Base-by-base conservation (phyloP, 805 yeast genomes). In the Cyberlindnera petersonii region DNA sequence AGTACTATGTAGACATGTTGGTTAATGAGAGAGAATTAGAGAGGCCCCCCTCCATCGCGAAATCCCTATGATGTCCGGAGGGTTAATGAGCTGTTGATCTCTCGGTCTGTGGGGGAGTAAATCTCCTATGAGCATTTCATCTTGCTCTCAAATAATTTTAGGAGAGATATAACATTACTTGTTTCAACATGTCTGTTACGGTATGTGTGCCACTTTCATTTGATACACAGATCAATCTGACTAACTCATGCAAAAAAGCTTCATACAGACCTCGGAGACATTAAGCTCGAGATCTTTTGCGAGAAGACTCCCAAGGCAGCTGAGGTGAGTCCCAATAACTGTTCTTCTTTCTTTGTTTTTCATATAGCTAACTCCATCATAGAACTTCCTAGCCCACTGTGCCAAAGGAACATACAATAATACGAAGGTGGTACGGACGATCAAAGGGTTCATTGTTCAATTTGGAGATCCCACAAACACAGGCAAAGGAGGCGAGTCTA, bases 401-500 rank as follows among this genome's bases (percentile, higher is more conserved):
- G 74, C 74, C 4, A 50, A 55, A 23, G 75, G 75, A 2, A 61
- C 65, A 1, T 68, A 65, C 42, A 45, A 56, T 35, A 68, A 69
- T 44, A 77, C 87, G 6, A 61, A 68, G 24, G 80, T 86, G 69
- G 88, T 83, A 64, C 74, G 89, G 47, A 77, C 84, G 38, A 77
- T 83, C 49, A 71, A 75, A 34, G 72, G 74, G 33, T 85, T 84
- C 61, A 77, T 85, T 77, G 74, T 87, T 47, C 94, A 85, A 63
- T 93, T 94, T 43, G 96, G 96, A 37, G 91, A 86, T 63, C 89
- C 88, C 58, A 79, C 86, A 13, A 66, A 65, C 39, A 67, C 79
- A 42, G 87, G 87, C 10, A 80, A 87, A 18, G 93, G 93, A 27
- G 93, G 93, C 32, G 87, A 80, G 57, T 77, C 86, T 14, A 79